Percentiles rank a stretch among this genome's conserved stretches.
phyloP scores from a whole-genome alignment of 192 early-diverging fungal genomes.

The Coemansia sp. region DNA sequence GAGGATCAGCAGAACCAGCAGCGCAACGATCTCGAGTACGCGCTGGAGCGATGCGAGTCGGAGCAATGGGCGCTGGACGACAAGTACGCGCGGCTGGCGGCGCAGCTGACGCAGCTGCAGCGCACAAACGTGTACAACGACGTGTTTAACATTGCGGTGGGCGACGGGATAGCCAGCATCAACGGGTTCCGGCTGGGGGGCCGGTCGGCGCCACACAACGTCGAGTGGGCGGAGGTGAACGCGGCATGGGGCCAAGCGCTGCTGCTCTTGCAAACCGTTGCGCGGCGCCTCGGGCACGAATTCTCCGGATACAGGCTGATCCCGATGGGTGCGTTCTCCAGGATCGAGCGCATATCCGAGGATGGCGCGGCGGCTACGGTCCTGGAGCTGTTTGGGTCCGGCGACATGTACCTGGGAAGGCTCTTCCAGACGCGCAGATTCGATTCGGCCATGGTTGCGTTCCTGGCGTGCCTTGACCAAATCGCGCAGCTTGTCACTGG shows the following conservation, averaged over 20 bases:
- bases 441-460: constrained; percentile 86
- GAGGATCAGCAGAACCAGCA: constrained; percentile 62
- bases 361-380: constrained; percentile 59
- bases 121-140: constrained; percentile 97
- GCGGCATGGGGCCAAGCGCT: constrained; percentile 92
- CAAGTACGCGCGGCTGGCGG: constrained; percentile 73
- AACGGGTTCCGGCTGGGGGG: constrained; percentile 90
- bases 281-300: constrained; percentile 78
- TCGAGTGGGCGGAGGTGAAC: constrained; percentile 97
- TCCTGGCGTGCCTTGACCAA: constrained; percentile 88
- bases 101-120: constrained; percentile 80
- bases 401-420: constrained; percentile 74
- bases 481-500: constrained; percentile 79
- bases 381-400: constrained; percentile 85
- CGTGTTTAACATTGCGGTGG: constrained; percentile 85
- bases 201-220: constrained; percentile 70
- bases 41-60: constrained; percentile 66
- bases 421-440: constrained; percentile 85
- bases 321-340: constrained; percentile 90
- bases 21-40: constrained; percentile 71
- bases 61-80: constrained; percentile 81
- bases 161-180: constrained; percentile 88
- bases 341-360: constrained; percentile 84
- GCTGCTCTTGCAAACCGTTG: constrained; percentile 84
- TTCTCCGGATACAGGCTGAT: constrained; percentile 85